phyloP scores from a whole-genome alignment of 1,139 yeast genomes.

The Hansenula lynferdii region DNA sequence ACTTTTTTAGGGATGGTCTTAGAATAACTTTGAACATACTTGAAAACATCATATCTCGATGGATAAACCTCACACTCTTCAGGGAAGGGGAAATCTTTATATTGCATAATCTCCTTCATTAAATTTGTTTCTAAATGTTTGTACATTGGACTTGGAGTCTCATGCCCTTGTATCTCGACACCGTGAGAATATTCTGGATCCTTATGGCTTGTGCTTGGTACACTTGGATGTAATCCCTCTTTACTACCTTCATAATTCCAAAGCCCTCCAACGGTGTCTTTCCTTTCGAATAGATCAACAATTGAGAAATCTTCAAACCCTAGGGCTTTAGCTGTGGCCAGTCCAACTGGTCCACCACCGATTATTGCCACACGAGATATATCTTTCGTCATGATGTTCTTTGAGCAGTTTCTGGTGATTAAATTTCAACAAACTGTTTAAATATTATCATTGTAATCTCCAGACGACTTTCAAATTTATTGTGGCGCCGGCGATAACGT shows the following conservation, averaged over 20 bases:
- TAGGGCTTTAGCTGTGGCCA: constrained; percentile 46
- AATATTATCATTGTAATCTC: too few relatives aligned
- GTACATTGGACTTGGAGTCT: constrained; percentile 22
- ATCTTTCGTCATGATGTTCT: not conserved
- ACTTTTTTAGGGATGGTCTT: constrained; percentile 24
- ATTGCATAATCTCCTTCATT: constrained; percentile 50
- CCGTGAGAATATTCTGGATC: constrained; percentile 4
- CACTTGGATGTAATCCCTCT: not conserved
- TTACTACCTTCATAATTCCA: constrained; percentile 35
- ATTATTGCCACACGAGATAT: constrained; percentile 34
- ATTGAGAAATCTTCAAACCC: constrained; percentile 36
- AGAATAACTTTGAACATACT: constrained; percentile 39
- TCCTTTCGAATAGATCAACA: constrained; percentile 42
- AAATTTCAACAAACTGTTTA: too few relatives aligned
- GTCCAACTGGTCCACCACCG: constrained; percentile 66
- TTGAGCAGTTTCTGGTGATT: too few relatives aligned
- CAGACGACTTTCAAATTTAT: too few relatives aligned
- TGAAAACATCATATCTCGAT: constrained; percentile 37
- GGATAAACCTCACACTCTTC: constrained; percentile 38
- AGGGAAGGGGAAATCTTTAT: constrained; percentile 40
- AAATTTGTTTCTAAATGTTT: constrained; percentile 50
- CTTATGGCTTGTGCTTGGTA: constrained; percentile 12
- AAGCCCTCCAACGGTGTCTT: constrained; percentile 41
- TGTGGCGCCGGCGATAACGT: too few relatives aligned
- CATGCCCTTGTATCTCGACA: constrained; percentile 4